phyloP scores from a whole-genome alignment of 2,329 filamentous ascomycete genomes.

The Knufia petricola region DNA sequence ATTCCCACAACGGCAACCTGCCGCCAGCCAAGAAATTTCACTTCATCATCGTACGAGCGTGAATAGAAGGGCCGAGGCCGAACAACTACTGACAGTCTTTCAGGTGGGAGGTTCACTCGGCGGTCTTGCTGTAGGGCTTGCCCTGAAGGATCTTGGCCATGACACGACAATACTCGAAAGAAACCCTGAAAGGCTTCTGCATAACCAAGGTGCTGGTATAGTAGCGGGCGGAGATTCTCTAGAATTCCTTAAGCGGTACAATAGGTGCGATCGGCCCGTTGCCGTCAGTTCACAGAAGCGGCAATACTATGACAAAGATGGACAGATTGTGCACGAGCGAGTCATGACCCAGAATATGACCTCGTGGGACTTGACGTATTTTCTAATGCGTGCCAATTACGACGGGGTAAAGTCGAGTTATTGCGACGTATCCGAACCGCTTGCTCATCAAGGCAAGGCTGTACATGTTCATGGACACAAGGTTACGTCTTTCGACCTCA shows the following conservation, averaged over 20 bases:
- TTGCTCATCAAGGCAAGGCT: constrained; percentile 11
- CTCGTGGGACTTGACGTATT: constrained; percentile 40
- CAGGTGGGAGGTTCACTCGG: constrained; percentile 20
- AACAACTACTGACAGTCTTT: too few species aligned
- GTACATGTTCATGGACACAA: constrained; percentile 9
- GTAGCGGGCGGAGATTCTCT: constrained; percentile 38
- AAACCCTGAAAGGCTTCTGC: constrained; percentile 33
- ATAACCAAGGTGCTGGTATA: constrained; percentile 42
- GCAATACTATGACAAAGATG: constrained; percentile 12
- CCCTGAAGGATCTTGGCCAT: constrained; percentile 18
- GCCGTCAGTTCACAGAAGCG: background rate
- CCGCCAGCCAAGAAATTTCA: constrained; percentile 30
- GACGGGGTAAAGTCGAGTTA: constrained; percentile 26
- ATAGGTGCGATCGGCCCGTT: constrained; percentile 27
- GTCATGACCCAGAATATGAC: constrained; percentile 37
- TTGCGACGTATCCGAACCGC: constrained; percentile 2
- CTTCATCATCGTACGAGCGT: constrained; percentile 15
- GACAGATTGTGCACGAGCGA: constrained; percentile 9
- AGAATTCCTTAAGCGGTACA: constrained; percentile 35
- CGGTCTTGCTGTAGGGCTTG: constrained; percentile 21
- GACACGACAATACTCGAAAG: constrained; percentile 36
- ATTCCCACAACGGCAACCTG: constrained; percentile 10
- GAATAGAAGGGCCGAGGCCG: too few species aligned
- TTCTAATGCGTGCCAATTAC: constrained; percentile 37
- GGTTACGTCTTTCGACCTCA: constrained; percentile 8